Conservation (phyloP, 805 yeast species). For the Saccharomycopsis sp. region DNA sequence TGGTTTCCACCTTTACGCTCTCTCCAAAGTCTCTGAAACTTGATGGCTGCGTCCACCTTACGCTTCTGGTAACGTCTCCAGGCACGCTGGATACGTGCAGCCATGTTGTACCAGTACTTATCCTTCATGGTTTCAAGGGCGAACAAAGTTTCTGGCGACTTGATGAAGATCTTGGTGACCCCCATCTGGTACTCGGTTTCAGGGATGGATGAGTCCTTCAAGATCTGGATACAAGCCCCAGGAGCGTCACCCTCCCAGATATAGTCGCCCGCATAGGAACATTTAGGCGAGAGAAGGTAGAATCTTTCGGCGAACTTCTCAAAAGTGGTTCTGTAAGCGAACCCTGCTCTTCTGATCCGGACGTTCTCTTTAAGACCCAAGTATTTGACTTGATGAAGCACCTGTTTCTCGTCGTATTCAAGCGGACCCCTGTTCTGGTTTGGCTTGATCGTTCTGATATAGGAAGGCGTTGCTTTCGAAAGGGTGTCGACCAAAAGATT, state of each 20-base stretch:
- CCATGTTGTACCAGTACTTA: constrained; percentile 97
- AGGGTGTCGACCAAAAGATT: constrained; percentile 83
- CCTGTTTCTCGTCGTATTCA: constrained; percentile 85
- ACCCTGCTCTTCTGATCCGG: constrained; percentile 96
- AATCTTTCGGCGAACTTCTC: constrained; percentile 95
- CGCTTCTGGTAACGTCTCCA: constrained; percentile 80
- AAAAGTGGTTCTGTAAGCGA: constrained; percentile 94
- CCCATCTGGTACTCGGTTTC: constrained; percentile 83
- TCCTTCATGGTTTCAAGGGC: constrained; percentile 96
- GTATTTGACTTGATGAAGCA: constrained; percentile 91
- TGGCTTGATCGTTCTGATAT: constrained; percentile 96
- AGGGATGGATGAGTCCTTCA: constrained; percentile 64
- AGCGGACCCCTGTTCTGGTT: constrained; percentile 87
- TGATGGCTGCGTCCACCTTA: constrained; percentile 80
- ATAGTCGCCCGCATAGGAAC: constrained; percentile 86
- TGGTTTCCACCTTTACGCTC: constrained; percentile 74
- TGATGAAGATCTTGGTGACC: constrained; percentile 84
- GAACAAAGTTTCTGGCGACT: constrained; percentile 93
- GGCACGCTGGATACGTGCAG: constrained; percentile 94
- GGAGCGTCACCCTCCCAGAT: constrained; percentile 57
- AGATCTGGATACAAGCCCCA: constrained; percentile 47
- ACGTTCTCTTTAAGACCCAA: constrained; percentile 95
- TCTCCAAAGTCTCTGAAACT: constrained; percentile 78
- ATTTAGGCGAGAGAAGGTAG: constrained; percentile 75
- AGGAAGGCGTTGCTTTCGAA: constrained; percentile 88